Evolutionary conservation across 495 filamentous ascomycete species (phyloP).

Genomic region (Schizothecium vesticola): DNA sequence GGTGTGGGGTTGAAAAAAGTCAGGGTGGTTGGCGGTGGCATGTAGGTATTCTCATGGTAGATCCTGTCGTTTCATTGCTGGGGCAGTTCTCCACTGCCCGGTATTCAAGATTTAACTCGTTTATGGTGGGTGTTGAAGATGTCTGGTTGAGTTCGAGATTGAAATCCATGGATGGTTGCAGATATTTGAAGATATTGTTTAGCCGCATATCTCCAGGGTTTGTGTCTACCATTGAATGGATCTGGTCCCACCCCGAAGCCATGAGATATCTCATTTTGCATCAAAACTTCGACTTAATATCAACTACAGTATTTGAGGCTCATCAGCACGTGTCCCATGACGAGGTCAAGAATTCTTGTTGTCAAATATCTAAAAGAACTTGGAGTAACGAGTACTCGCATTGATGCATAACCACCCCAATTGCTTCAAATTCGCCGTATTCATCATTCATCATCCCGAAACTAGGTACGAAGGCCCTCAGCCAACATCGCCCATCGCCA

Average conservation of each 20-base stretch:
- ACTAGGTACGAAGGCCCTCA: neutral
- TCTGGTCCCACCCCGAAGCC: neutral
- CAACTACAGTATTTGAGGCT: no score
- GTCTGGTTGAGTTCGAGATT: neutral
- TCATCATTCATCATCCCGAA: neutral
- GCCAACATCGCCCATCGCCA: neutral
- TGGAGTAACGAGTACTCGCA: neutral
- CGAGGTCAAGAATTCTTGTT: neutral
- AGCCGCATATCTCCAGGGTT: neutral
- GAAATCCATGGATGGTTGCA: neutral
- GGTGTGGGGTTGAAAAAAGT: neutral
- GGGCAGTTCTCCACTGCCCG: neutral
- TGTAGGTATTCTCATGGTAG: slow-evolving; percentile 1
- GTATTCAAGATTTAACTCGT: neutral
- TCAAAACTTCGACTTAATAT: no score
- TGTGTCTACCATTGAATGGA: no score
- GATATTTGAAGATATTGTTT: neutral
- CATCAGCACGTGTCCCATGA: neutral
- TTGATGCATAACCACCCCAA: neutral
- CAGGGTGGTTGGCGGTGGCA: neutral
- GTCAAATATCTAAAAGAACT: neutral
- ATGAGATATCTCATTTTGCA: neutral
- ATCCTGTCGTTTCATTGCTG: neutral
- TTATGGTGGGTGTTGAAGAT: neutral
- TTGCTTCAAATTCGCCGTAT: neutral